These are phyloP conservation scores for Kwoniella dejecticola DNA, from an alignment of 768 basidiomycete genomes.

Conservation along the genomic window DNA sequence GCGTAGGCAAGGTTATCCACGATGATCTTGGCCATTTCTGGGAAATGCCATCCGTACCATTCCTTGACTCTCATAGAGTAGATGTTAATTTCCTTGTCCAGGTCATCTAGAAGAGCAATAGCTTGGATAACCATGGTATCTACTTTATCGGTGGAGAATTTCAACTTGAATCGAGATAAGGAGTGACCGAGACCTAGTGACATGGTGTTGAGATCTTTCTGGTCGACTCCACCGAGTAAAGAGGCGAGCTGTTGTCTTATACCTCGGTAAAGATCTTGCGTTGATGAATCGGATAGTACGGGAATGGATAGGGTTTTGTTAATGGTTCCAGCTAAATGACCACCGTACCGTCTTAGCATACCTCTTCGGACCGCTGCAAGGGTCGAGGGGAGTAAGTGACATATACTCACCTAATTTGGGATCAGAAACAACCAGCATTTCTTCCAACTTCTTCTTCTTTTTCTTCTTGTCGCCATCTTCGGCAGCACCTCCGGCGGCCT, in stretches of 20 bases:
- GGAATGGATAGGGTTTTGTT: conserved; percentile 92
- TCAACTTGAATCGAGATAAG: conserved; percentile 95
- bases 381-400: not conserved
- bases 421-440: conserved; percentile 78
- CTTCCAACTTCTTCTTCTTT: conserved; percentile 71
- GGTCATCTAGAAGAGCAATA: conserved; percentile 92
- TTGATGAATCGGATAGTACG: conserved; percentile 66
- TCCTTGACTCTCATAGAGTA: conserved; percentile 99
- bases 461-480: conserved; percentile 62
- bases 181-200: conserved; percentile 96
- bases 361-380: not conserved
- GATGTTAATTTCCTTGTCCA: conserved; percentile 99
- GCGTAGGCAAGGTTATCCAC: conserved; percentile 96
- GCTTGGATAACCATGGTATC: conserved; percentile 99
- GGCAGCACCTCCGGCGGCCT: conserved; percentile 41
- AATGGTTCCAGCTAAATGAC: conserved; percentile 72
- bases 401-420: conserved; percentile 75
- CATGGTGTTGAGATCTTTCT: conserved; percentile 87
- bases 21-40: conserved; percentile 98
- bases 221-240: conserved; percentile 72
- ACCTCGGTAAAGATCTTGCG: conserved; percentile 86
- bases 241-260: conserved; percentile 85
- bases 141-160: conserved; percentile 99
- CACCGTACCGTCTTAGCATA: not conserved
- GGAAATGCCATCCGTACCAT: conserved; percentile 99